Conservation (phyloP, 768 basidiomycete genomes). For the Plicaturopsis crispa region DNA sequence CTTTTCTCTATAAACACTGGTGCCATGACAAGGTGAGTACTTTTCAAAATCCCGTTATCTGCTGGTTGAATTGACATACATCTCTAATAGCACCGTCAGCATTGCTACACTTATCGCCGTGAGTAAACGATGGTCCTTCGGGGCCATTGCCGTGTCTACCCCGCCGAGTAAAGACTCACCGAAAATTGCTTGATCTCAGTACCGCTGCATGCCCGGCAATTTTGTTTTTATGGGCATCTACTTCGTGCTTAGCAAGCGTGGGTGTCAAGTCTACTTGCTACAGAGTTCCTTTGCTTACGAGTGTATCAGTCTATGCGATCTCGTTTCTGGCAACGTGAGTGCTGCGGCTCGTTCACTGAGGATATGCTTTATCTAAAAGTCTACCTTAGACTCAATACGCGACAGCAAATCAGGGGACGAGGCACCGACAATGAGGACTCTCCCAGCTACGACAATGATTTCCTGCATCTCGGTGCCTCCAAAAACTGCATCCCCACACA, state of each 20-base stretch:
- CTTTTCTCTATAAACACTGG: slow-evolving; percentile 62
- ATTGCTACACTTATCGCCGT: slow-evolving; percentile 49
- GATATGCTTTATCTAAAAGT: neutral
- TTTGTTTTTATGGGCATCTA: slow-evolving; percentile 51
- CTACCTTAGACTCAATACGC: slow-evolving; percentile 48
- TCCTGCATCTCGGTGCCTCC: too few species aligned
- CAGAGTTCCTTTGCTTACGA: slow-evolving; percentile 1
- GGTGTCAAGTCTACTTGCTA: slow-evolving; percentile 13
- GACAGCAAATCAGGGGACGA: slow-evolving; percentile 42
- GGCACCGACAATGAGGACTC: slow-evolving; percentile 42
- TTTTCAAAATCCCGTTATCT: neutral
- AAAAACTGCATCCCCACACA: too few species aligned
- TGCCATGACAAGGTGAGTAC: slow-evolving; percentile 43
- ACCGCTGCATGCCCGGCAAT: slow-evolving; percentile 43
- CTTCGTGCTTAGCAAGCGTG: slow-evolving; percentile 61
- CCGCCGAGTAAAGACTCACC: too few species aligned
- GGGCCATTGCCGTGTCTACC: too few species aligned
- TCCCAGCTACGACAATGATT: too few species aligned
- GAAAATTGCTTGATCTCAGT: too few species aligned
- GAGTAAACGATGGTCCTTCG: slow-evolving; percentile 18
- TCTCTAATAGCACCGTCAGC: slow-evolving; percentile 31
- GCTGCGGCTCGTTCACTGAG: neutral
- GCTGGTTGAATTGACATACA: neutral
- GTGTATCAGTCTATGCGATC: slow-evolving; percentile 48
- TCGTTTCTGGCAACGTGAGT: slow-evolving; percentile 62